phyloP scores from a whole-genome alignment of 495 filamentous ascomycete genomes.

The Xylaria acuta region DNA sequence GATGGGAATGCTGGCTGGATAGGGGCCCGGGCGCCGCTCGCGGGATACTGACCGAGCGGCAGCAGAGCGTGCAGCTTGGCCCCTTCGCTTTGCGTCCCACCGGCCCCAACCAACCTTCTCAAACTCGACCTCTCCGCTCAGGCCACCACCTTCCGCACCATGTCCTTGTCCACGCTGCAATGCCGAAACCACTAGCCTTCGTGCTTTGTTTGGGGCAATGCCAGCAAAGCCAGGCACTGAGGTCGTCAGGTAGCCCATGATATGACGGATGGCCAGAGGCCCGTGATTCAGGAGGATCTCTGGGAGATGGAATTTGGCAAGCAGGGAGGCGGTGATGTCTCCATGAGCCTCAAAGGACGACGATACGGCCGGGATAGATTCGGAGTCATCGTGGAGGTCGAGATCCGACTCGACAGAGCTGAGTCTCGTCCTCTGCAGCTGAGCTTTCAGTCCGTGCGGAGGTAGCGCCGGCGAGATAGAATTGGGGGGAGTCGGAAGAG shows the following conservation, averaged over 20 bases:
- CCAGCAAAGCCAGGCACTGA: conserved; percentile 91
- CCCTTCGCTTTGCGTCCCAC: conserved; percentile 84
- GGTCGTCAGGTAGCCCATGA: conserved; percentile 91
- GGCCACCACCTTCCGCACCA: conserved; percentile 66
- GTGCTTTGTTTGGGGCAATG: conserved; percentile 90
- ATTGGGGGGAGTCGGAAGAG: conserved; percentile 90
- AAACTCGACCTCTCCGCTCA: conserved; percentile 82
- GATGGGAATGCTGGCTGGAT: conserved; percentile 71
- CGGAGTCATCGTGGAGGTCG: conserved; percentile 77
- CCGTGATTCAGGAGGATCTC: conserved; percentile 88
- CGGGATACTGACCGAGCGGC: conserved; percentile 43
- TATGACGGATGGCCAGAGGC: conserved; percentile 89
- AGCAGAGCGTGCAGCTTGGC: conserved; percentile 62
- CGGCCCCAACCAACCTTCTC: conserved; percentile 98
- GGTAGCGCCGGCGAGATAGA: conserved; percentile 91
- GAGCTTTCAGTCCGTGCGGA: conserved; percentile 75
- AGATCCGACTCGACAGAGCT: conserved; percentile 85
- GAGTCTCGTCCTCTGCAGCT: conserved; percentile 64
- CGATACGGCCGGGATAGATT: conserved; percentile 57
- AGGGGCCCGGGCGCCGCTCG: conserved; percentile 54
- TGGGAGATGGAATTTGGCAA: conserved; percentile 91
- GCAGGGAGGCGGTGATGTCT: conserved; percentile 81
- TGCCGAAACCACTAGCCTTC: conserved; percentile 84
- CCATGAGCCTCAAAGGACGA: conserved; percentile 73
- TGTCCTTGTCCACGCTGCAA: conserved; percentile 70